Percentiles rank a stretch among this genome's conserved stretches.
Evolutionary conservation across 2,329 filamentous ascomycete genomes (phyloP).

Genomic region (Paracoccidioides brasiliensis): DNA sequence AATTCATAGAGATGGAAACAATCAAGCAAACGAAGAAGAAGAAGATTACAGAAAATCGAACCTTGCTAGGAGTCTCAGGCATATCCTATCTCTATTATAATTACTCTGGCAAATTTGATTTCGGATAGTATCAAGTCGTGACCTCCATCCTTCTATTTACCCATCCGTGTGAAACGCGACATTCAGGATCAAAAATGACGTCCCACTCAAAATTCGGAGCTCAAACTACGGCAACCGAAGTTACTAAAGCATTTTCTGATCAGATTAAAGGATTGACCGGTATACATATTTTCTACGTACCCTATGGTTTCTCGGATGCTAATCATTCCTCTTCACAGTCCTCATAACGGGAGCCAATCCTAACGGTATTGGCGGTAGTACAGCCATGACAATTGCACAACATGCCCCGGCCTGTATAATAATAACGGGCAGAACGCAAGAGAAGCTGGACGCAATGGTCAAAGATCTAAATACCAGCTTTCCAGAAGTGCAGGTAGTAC

Average conservation of each 20-base stretch:
- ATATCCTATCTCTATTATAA: too few species aligned
- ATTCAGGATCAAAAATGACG: conserved; percentile 13
- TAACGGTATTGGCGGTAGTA: conserved; percentile 22
- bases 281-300: conserved; percentile 1
- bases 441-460: conserved; percentile 22
- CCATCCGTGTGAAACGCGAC: too few species aligned
- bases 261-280: conserved; percentile 13
- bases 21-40: too few species aligned
- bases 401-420: conserved; percentile 22
- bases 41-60: too few species aligned
- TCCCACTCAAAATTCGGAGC: conserved; percentile 25
- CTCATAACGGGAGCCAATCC: conserved; percentile 29
- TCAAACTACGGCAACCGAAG: conserved; percentile 25
- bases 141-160: too few species aligned
- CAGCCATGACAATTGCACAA: conserved; percentile 22
- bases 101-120: too few species aligned
- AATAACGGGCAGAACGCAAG: conserved; percentile 25
- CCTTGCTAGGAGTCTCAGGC: too few species aligned
- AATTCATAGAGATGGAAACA: too few species aligned
- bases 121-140: too few species aligned
- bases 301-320: not conserved
- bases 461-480: conserved; percentile 1
- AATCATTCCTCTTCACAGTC: conserved; percentile 12
- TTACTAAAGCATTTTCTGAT: conserved; percentile 15
- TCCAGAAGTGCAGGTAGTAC: not conserved